phyloP scores from a whole-genome alignment of 1,284 basidiomycete genomes.

The Fistulinella cinereoalba region DNA sequence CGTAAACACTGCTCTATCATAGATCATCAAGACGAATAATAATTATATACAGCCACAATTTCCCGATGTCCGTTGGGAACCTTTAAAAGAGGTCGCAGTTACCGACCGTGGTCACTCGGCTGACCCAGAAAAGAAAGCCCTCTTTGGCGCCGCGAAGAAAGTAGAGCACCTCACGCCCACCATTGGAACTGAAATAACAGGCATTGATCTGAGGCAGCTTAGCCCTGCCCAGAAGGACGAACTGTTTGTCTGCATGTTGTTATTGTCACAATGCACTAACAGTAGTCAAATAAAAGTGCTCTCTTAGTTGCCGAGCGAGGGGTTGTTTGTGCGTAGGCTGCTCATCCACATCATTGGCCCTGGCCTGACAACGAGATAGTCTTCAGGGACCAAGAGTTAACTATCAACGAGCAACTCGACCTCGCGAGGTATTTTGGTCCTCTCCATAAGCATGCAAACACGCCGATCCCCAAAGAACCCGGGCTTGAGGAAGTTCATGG shows the following conservation, averaged over 20 bases:
- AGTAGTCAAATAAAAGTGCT: conserved; percentile 43
- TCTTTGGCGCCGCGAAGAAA: conserved; percentile 56
- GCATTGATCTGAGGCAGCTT: conserved; percentile 62
- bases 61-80: conserved; percentile 62
- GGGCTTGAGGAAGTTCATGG: conserved; percentile 80
- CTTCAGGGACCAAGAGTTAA: conserved; percentile 70
- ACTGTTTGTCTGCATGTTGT: conserved; percentile 38
- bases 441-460: conserved; percentile 81
- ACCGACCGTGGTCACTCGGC: conserved; percentile 62
- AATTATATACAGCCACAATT: conserved; percentile 51
- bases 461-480: conserved; percentile 64
- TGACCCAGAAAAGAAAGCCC: conserved; percentile 56
- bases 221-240: conserved; percentile 64
- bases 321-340: conserved; percentile 56
- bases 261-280: conserved; percentile 6
- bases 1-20: conserved; percentile 1
- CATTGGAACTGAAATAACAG: conserved; percentile 63
- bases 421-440: conserved; percentile 74
- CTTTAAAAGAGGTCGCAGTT: conserved; percentile 56
- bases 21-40: neutral
- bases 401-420: conserved; percentile 68
- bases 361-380: conserved; percentile 41
- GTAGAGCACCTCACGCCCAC: conserved; percentile 59
- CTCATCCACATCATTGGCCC: neutral
- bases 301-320: conserved; percentile 68